These are phyloP conservation scores for Rhodotorula mucilaginosa DNA, from an alignment of 1,284 basidiomycete genomes.

Conservation along the genomic window DNA sequence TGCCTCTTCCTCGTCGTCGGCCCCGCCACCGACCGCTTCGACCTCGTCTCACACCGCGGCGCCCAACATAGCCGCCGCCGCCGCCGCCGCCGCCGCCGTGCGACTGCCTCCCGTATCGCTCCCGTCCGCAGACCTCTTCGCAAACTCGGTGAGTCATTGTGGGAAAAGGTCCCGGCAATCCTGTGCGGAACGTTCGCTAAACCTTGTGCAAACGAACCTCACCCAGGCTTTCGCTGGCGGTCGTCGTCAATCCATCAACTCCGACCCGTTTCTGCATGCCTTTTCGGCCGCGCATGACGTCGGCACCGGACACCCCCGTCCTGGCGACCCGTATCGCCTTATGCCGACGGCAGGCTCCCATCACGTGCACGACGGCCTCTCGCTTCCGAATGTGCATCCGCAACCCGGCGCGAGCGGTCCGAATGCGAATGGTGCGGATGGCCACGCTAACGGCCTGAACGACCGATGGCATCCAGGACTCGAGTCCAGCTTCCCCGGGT, in stretches of 20 bases:
- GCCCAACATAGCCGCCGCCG: background rate
- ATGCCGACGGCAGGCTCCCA: background rate
- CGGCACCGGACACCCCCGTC: background rate
- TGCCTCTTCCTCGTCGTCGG: background rate
- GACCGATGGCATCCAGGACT: background rate
- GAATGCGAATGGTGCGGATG: background rate
- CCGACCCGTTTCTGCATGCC: constrained; percentile 38
- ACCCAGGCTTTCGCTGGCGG: constrained; percentile 13
- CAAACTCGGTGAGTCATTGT: background rate
- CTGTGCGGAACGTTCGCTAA: background rate
- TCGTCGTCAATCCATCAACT: constrained; percentile 33
- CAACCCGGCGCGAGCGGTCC: background rate
- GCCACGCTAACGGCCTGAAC: background rate
- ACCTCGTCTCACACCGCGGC: background rate
- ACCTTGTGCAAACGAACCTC: background rate
- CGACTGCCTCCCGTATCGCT: constrained; percentile 26
- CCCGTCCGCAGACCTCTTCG: constrained; percentile 12
- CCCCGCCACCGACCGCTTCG: background rate
- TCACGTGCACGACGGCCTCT: background rate
- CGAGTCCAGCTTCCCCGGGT: background rate
- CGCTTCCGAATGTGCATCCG: background rate
- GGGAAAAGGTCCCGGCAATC: too few species aligned
- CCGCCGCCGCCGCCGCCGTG: constrained; percentile 2
- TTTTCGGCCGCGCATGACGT: constrained; percentile 13
- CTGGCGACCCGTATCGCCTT: background rate